Evolutionary conservation across 345 rosid genomes (phyloP).

Genomic region (Camelina neglecta): DNA sequence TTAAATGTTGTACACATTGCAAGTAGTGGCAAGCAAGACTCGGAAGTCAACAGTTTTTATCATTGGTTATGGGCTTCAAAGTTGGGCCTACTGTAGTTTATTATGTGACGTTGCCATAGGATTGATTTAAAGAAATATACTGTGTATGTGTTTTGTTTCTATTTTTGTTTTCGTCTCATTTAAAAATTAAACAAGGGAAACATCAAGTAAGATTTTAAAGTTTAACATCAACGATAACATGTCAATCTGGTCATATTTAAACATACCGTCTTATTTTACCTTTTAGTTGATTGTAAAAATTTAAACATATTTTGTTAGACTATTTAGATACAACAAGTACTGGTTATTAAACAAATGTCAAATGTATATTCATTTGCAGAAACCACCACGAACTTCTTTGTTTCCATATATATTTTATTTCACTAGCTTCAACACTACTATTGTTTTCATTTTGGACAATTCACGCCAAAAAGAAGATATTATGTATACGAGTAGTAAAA

Average conservation of each 20-base stretch:
- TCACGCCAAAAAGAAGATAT: neutral
- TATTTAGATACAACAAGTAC: neutral
- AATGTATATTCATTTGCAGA: neutral
- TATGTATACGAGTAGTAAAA: neutral
- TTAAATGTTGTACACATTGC: too few relatives aligned
- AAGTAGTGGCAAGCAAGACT: neutral
- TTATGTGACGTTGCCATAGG: neutral
- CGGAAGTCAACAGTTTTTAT: neutral
- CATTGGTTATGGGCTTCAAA: neutral
- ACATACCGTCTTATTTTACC: too few relatives aligned
- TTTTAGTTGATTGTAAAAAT: too few relatives aligned
- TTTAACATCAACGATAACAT: neutral
- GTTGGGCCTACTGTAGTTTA: neutral
- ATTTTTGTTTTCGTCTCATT: too few relatives aligned
- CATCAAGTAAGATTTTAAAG: neutral
- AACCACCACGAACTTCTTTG: neutral
- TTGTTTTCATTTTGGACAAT: neutral
- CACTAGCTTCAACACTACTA: neutral
- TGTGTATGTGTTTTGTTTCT: too few relatives aligned
- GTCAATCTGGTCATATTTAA: neutral
- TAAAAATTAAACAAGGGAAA: too few relatives aligned
- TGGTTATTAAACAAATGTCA: neutral
- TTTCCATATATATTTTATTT: neutral
- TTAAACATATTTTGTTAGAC: neutral
- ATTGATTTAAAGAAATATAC: too few relatives aligned